Conservation (phyloP, 768 basidiomycete species). For the Xerocomellus chrysenteron region DNA sequence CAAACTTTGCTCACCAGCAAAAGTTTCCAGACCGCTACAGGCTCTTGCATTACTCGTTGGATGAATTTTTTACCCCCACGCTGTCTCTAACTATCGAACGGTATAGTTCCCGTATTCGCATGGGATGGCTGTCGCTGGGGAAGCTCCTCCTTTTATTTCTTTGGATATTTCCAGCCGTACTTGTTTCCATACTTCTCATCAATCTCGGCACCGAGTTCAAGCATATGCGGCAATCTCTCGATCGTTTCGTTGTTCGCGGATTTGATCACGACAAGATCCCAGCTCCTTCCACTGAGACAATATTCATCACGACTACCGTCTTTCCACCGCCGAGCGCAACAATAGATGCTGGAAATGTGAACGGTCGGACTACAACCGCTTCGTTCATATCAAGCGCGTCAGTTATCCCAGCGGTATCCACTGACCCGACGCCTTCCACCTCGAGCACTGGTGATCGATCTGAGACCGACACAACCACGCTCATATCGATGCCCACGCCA, state of each 20-base stretch:
- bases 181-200: slow-evolving; percentile 20
- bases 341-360: not conserved
- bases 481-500: slow-evolving; percentile 15
- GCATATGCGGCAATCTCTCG: slow-evolving; percentile 25
- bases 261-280: slow-evolving; percentile 6
- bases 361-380: slow-evolving; percentile 2
- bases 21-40: slow-evolving; percentile 39
- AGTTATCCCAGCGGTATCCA: slow-evolving; percentile 8
- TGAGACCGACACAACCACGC: slow-evolving; percentile 6
- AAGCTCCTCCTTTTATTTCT: slow-evolving; percentile 14
- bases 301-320: slow-evolving; percentile 32
- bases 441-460: slow-evolving; percentile 10
- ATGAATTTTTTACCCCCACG: slow-evolving; percentile 58
- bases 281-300: slow-evolving; percentile 20
- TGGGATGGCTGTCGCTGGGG: slow-evolving; percentile 11
- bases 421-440: not conserved
- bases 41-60: slow-evolving; percentile 56
- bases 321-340: slow-evolving; percentile 10
- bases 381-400: slow-evolving; percentile 6
- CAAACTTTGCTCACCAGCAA: slow-evolving; percentile 59
- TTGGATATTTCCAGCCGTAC: slow-evolving; percentile 16
- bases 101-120: slow-evolving; percentile 1
- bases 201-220: slow-evolving; percentile 30
- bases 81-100: slow-evolving; percentile 38
- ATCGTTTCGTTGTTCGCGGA: slow-evolving; percentile 13